Conservation (phyloP, 2,329 filamentous ascomycete species). For the Grosmannia clavigera region DNA sequence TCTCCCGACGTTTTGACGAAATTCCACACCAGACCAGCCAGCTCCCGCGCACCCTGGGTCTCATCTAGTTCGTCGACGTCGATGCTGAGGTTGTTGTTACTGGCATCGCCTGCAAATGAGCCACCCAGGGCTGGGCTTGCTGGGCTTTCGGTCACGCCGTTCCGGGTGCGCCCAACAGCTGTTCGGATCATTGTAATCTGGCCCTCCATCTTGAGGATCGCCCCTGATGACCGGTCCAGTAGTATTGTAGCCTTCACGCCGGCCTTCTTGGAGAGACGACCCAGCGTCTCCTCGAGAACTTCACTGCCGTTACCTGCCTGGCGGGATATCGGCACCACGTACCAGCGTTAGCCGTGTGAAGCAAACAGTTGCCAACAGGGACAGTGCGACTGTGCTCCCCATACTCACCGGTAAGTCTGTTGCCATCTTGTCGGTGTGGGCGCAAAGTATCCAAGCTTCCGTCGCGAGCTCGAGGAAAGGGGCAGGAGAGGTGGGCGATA, state of each 20-base stretch:
- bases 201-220: constrained; percentile 64
- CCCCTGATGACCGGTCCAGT: constrained; percentile 57
- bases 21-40: constrained; percentile 64
- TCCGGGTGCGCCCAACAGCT: constrained; percentile 15
- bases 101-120: constrained; percentile 33
- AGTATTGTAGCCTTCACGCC: constrained; percentile 70
- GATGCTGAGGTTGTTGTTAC: background rate
- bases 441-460: background rate
- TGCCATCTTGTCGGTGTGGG: constrained; percentile 8
- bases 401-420: constrained; percentile 8
- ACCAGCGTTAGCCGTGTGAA: background rate
- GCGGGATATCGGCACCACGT: constrained; percentile 13
- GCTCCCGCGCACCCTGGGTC: constrained; percentile 49
- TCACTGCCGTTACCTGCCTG: constrained; percentile 37
- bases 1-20: constrained; percentile 58
- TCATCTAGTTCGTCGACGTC: constrained; percentile 10
- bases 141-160: background rate
- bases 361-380: background rate
- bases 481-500: background rate
- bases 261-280: constrained; percentile 61
- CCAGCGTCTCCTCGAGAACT: constrained; percentile 52
- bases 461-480: background rate
- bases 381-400: background rate
- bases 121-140: background rate
- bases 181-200: constrained; percentile 48